A percentile compares a stretch with the other conserved stretches of the same genome.
Conservation (phyloP, 164 flowering plant species). For the Stephania yunnanensis region DNA sequence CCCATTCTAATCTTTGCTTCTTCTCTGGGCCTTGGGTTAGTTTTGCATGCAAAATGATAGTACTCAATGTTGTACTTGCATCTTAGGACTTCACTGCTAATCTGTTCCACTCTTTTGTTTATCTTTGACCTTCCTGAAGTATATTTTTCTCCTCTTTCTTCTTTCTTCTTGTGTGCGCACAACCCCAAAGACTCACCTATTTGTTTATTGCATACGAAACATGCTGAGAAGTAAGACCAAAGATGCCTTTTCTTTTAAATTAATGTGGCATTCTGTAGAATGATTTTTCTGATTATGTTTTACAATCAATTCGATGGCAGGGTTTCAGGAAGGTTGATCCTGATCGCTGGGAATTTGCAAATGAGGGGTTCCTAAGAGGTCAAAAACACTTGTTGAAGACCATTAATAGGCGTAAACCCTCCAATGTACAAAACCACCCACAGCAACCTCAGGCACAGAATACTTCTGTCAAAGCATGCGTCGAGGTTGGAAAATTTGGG, state of each 20-base stretch:
- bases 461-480: constrained; percentile 77
- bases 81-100: background rate
- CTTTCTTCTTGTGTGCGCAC: background rate
- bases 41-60: background rate
- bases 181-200: background rate
- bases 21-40: background rate
- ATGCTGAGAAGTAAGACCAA: background rate
- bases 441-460: constrained; percentile 59
- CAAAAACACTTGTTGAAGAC: constrained; percentile 73
- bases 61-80: background rate
- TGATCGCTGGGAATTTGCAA: constrained; percentile 97
- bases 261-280: background rate
- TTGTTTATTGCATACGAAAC: background rate
- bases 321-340: constrained; percentile 97
- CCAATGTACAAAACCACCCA: constrained; percentile 47
- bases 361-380: constrained; percentile 88
- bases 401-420: constrained; percentile 67
- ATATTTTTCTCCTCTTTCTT: background rate
- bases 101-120: too few relatives aligned
- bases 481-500: constrained; percentile 97
- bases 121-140: background rate
- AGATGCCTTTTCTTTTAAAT: background rate
- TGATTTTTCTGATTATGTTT: constrained; percentile 1
- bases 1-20: background rate
- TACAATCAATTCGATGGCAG: constrained; percentile 31